A percentile compares a stretch with the other conserved stretches of the same genome.
These are phyloP conservation scores for Argentina anserina DNA, from an alignment of 306 rosid genomes.

Conservation along the genomic window DNA sequence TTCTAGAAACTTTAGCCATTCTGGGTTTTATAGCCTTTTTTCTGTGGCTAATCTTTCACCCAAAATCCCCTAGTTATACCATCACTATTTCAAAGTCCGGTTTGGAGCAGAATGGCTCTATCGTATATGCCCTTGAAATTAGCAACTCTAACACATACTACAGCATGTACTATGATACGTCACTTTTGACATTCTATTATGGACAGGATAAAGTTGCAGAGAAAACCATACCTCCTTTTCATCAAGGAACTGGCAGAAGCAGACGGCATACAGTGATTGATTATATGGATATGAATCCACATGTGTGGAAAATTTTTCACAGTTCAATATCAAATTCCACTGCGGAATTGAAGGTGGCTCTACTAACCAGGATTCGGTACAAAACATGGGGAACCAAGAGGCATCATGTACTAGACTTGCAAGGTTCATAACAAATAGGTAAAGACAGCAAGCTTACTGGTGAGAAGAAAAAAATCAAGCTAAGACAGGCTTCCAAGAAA, in stretches of 20 bases:
- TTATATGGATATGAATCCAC: slow-evolving; percentile 4
- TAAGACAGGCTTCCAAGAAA: slow-evolving; percentile 15
- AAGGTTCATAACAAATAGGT: slow-evolving; percentile 30
- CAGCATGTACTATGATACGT: slow-evolving; percentile 28
- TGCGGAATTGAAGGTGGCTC: slow-evolving; percentile 34
- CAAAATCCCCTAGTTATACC: slow-evolving; percentile 28
- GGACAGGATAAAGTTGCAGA: slow-evolving; percentile 35
- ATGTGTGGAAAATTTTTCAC: slow-evolving; percentile 25
- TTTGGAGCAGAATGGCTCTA: slow-evolving; percentile 23
- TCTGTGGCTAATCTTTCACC: slow-evolving; percentile 41
- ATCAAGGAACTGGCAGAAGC: slow-evolving; percentile 25
- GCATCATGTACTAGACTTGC: slow-evolving; percentile 30
- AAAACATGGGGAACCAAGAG: slow-evolving; percentile 50
- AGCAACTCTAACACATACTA: slow-evolving; percentile 42
- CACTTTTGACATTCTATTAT: slow-evolving; percentile 24
- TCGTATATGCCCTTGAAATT: slow-evolving; percentile 32
- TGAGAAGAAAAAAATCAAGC: slow-evolving; percentile 30
- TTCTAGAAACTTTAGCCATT: slow-evolving; percentile 24
- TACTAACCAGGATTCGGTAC: slow-evolving; percentile 30
- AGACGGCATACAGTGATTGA: background rate
- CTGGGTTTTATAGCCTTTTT: too few relatives aligned
- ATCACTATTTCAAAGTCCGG: slow-evolving; percentile 28
- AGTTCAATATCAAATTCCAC: slow-evolving; percentile 36
- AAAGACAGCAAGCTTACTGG: slow-evolving; percentile 41
- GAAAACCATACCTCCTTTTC: slow-evolving; percentile 36